Conservation (phyloP, 805 yeast genomes). For the Ogataea corticis region DNA sequence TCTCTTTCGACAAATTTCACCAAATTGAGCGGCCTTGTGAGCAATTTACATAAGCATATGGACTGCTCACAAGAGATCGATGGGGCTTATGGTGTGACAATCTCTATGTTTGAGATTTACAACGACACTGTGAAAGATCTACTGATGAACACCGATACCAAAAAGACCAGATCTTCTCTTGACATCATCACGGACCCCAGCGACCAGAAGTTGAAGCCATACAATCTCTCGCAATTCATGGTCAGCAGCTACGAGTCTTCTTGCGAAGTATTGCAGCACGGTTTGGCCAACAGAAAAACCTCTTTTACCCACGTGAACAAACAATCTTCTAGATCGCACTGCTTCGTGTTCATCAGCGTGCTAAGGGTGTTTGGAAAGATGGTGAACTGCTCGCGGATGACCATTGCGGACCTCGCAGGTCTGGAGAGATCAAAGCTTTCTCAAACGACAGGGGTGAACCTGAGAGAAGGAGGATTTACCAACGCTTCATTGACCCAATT, state of each 20-base stretch:
- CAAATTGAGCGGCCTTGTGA: conserved; percentile 10
- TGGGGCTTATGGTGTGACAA: conserved; percentile 38
- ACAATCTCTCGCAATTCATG: conserved; percentile 41
- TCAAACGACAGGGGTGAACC: conserved; percentile 43
- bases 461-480: conserved; percentile 49
- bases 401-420: conserved; percentile 53
- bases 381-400: conserved; percentile 39
- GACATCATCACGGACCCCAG: conserved; percentile 44
- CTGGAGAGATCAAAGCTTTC: conserved; percentile 51
- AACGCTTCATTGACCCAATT: conserved; percentile 51
- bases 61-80: conserved; percentile 1
- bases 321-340: conserved; percentile 52
- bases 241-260: conserved; percentile 41
- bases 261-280: conserved; percentile 37
- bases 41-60: conserved; percentile 15
- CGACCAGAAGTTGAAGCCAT: conserved; percentile 46
- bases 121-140: conserved; percentile 47
- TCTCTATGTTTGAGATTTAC: conserved; percentile 56
- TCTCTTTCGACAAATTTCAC: conserved; percentile 11
- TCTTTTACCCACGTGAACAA: conserved; percentile 45
- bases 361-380: conserved; percentile 24
- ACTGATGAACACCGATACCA: conserved; percentile 27
- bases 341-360: conserved; percentile 47
- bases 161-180: conserved; percentile 30
- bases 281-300: conserved; percentile 39